Conservation (phyloP, 768 basidiomycete genomes). For the Auricularia auricula-judae region DNA sequence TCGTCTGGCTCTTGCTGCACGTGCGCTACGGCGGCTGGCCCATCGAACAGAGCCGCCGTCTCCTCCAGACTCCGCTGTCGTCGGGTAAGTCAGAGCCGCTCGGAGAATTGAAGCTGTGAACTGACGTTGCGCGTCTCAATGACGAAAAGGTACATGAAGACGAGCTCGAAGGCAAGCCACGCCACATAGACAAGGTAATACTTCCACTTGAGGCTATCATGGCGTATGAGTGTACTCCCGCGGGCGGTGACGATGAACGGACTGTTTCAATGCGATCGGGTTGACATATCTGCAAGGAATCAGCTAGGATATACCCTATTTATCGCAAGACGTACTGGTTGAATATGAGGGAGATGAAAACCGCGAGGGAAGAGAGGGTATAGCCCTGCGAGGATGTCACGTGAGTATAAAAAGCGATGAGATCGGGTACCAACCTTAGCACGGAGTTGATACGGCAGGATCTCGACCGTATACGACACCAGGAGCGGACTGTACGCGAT, state of each 20-base stretch:
- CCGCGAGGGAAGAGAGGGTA: slow-evolving; percentile 66
- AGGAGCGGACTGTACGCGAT: slow-evolving; percentile 80
- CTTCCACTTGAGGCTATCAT: slow-evolving; percentile 35
- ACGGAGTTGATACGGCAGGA: slow-evolving; percentile 71
- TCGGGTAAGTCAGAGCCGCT: no score
- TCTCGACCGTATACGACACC: slow-evolving; percentile 81
- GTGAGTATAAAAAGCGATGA: no score
- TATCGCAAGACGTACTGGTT: slow-evolving; percentile 36
- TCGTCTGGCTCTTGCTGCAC: no score
- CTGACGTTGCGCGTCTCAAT: slow-evolving; percentile 35
- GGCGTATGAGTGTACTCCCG: no score
- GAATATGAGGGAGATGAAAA: slow-evolving; percentile 74
- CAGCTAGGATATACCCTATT: no score
- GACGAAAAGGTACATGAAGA: slow-evolving; percentile 44
- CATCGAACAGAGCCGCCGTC: no score
- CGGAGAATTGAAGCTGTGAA: no score
- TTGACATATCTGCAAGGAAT: no score
- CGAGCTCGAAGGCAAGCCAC: slow-evolving; percentile 50
- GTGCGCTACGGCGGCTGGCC: no score
- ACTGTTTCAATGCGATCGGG: no score
- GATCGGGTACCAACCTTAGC: slow-evolving; percentile 41
- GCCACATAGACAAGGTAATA: slow-evolving; percentile 50
- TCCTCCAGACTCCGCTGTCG: no score
- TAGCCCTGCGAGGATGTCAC: slow-evolving; percentile 26
- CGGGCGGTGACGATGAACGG: no score